These are phyloP conservation scores for Pichia kudriavzevii DNA, from an alignment of 1,139 yeast genomes.

Conservation along the genomic window DNA sequence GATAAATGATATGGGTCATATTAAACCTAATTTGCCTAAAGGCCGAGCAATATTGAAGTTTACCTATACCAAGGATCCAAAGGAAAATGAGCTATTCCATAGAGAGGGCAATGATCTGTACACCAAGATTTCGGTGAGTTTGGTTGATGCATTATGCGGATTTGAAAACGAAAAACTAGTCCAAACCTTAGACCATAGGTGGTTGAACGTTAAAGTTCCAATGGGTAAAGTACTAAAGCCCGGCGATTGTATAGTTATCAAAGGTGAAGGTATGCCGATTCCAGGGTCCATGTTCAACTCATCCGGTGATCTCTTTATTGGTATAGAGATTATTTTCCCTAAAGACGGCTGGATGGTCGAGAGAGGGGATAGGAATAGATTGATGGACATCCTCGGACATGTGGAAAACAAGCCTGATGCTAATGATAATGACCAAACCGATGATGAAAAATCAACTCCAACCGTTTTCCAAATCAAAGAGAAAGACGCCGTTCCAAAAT, in stretches of 20 bases:
- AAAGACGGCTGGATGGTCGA: slow-evolving; percentile 73
- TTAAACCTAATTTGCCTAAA: slow-evolving; percentile 62
- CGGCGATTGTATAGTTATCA: slow-evolving; percentile 57
- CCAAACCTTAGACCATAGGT: slow-evolving; percentile 79
- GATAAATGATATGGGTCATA: slow-evolving; percentile 68
- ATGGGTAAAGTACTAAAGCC: slow-evolving; percentile 78
- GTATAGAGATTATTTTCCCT: slow-evolving; percentile 73
- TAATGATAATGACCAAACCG: slow-evolving; percentile 24
- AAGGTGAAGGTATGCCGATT: slow-evolving; percentile 84
- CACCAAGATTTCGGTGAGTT: slow-evolving; percentile 51
- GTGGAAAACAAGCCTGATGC: slow-evolving; percentile 21
- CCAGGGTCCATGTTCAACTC: slow-evolving; percentile 26
- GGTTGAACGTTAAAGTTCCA: slow-evolving; percentile 55
- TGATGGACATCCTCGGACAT: slow-evolving; percentile 50
- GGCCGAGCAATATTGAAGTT: slow-evolving; percentile 67
- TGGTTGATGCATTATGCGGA: slow-evolving; percentile 81
- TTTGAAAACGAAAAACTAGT: slow-evolving; percentile 54
- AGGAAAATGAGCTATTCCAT: slow-evolving; percentile 37
- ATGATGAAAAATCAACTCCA: slow-evolving; percentile 25
- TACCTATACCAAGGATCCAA: slow-evolving; percentile 17
- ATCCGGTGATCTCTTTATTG: slow-evolving; percentile 67
- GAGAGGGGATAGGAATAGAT: slow-evolving; percentile 47
- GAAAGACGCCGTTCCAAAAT: slow-evolving; percentile 20
- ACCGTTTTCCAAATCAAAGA: slow-evolving; percentile 22
- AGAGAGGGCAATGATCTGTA: slow-evolving; percentile 54